Evolutionary conservation across 2,329 filamentous ascomycete species (phyloP).

Genomic region (Fulvia fulva): DNA sequence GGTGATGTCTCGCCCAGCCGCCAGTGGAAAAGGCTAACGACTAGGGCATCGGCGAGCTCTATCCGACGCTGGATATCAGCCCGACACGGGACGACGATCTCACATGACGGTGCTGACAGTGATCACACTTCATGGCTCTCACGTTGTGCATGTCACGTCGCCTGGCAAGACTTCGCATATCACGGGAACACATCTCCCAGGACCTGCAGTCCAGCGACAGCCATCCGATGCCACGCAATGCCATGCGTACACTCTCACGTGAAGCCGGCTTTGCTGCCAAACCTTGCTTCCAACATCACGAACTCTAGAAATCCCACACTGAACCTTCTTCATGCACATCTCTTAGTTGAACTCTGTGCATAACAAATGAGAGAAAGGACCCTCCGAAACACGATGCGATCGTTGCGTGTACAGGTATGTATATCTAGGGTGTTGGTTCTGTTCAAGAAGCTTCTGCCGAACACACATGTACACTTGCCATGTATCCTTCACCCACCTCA

Average conservation of each 20-base stretch:
- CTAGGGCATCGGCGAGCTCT: background rate
- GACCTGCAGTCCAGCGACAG: background rate
- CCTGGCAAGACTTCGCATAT: background rate
- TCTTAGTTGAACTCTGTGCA: background rate
- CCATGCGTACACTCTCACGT: background rate
- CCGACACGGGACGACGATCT: no score
- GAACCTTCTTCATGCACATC: background rate
- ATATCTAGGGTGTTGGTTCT: background rate
- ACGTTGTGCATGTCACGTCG: no score
- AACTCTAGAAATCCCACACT: background rate
- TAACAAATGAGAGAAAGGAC: background rate
- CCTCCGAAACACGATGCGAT: background rate
- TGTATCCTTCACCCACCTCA: no score
- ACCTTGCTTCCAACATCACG: background rate
- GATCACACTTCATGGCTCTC: no score
- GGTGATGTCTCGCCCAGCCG: background rate
- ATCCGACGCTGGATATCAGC: background rate
- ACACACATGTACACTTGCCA: no score
- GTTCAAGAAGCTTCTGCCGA: background rate
- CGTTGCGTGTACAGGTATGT: background rate
- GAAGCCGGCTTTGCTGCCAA: background rate
- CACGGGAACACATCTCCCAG: background rate
- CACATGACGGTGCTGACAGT: no score
- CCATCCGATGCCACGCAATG: background rate
- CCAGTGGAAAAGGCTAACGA: background rate